Conservation (phyloP, 768 basidiomycete genomes). For the Pisolithus albus region DNA sequence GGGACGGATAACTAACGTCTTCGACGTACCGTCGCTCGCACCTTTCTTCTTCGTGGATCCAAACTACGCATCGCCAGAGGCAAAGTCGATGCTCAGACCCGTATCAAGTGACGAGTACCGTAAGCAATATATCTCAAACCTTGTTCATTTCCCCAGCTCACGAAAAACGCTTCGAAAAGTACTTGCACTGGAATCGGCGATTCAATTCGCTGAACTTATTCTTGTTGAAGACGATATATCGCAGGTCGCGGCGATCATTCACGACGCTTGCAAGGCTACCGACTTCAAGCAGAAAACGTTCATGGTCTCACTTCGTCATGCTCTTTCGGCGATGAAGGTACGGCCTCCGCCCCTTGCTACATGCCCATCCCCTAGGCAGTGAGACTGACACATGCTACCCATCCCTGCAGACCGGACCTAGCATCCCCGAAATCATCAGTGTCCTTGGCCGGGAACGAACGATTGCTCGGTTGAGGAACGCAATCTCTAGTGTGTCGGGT, state of each 20-base stretch:
- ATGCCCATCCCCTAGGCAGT: too few relatives aligned
- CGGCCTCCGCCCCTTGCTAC: conserved; percentile 8
- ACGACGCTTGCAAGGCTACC: conserved; percentile 36
- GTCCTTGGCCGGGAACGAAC: conserved; percentile 31
- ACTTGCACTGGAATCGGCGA: conserved; percentile 5
- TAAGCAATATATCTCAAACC: conserved; percentile 20
- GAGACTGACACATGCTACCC: not conserved
- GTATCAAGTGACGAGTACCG: conserved; percentile 40
- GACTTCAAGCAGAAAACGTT: conserved; percentile 44
- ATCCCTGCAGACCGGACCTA: conserved; percentile 33
- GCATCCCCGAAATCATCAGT: conserved; percentile 33
- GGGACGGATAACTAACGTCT: conserved; percentile 50
- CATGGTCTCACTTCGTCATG: conserved; percentile 70
- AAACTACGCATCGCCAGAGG: conserved; percentile 47
- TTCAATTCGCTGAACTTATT: conserved; percentile 2
- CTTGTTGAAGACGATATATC: not conserved
- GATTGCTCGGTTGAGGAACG: conserved; percentile 12
- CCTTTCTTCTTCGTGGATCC: conserved; percentile 79
- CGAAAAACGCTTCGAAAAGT: not conserved
- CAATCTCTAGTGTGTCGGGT: conserved; percentile 1
- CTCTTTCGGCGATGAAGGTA: conserved; percentile 80
- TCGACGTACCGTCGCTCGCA: conserved; percentile 60
- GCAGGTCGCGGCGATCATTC: conserved; percentile 34
- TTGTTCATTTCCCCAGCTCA: not conserved
- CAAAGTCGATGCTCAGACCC: conserved; percentile 43